Evolutionary conservation across 139 green algal species (phyloP).

Genomic region (Ettlia oleoabundans): DNA sequence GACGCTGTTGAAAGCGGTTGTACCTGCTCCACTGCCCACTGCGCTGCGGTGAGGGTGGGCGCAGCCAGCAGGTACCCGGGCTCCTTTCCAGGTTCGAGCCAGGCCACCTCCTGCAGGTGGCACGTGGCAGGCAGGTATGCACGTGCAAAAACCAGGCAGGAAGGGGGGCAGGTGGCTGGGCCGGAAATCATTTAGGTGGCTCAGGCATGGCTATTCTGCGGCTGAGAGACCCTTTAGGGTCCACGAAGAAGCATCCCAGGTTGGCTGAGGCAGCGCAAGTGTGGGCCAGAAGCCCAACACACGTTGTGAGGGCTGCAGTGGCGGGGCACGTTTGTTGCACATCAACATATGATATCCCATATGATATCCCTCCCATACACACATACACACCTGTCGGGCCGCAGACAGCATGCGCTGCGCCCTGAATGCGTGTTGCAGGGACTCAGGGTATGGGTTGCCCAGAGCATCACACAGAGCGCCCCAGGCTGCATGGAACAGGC

Average conservation of each 20-base stretch:
- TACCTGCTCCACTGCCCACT: slow-evolving; percentile 48
- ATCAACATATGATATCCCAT: neutral
- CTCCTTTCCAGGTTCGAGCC: slow-evolving; percentile 31
- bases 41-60: slow-evolving; percentile 61
- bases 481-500: neutral
- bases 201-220: neutral
- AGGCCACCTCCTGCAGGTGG: slow-evolving; percentile 23
- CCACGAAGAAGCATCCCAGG: too few relatives aligned
- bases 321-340: too few relatives aligned
- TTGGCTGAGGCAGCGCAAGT: too few relatives aligned
- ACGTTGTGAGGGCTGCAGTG: too few relatives aligned
- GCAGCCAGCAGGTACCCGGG: slow-evolving; percentile 49
- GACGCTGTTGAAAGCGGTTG: neutral
- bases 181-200: neutral
- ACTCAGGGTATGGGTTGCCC: slow-evolving; percentile 53
- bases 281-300: too few relatives aligned
- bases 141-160: neutral
- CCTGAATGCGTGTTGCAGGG: slow-evolving; percentile 55
- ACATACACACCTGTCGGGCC: neutral
- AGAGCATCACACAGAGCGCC: slow-evolving; percentile 64
- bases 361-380: neutral
- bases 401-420: slow-evolving; percentile 23
- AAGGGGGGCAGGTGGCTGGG: neutral
- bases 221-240: neutral
- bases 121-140: neutral